Evolutionary conservation across 768 basidiomycete genomes (phyloP).

Genomic region (Coprinellus aureogranulatus): DNA sequence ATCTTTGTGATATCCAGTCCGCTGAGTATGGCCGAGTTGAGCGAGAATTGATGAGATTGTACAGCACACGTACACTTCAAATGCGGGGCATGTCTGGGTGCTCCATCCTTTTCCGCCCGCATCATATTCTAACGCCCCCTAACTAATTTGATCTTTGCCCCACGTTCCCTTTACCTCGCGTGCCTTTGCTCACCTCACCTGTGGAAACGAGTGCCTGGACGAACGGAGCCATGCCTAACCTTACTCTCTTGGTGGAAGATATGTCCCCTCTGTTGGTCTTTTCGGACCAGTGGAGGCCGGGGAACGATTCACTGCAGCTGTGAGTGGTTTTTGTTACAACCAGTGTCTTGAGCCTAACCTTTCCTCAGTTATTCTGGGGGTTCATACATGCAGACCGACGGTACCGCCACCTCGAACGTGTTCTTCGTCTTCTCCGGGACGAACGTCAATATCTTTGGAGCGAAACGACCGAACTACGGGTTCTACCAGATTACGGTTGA

Average conservation of each 20-base stretch:
- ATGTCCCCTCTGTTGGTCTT: slow-evolving; percentile 4
- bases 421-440: slow-evolving; percentile 50
- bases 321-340: not conserved
- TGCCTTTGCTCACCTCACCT: too few relatives aligned
- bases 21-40: too few relatives aligned
- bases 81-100: too few relatives aligned
- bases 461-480: slow-evolving; percentile 48
- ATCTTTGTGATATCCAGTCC: too few relatives aligned
- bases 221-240: slow-evolving; percentile 1
- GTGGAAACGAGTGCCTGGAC: too few relatives aligned
- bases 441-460: slow-evolving; percentile 48
- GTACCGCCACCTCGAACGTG: slow-evolving; percentile 27
- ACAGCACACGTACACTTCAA: too few relatives aligned
- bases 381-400: slow-evolving; percentile 37
- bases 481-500: slow-evolving; percentile 44
- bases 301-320: not conserved
- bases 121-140: too few relatives aligned
- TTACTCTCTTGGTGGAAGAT: slow-evolving; percentile 4
- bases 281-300: not conserved
- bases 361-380: slow-evolving; percentile 31
- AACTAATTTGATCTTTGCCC: not conserved
- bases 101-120: not conserved
- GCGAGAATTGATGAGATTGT: too few relatives aligned
- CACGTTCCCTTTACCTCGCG: not conserved
- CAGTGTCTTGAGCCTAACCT: not conserved